Conservation (phyloP, 106 monocot species). For the Ottelia alismoides region DNA sequence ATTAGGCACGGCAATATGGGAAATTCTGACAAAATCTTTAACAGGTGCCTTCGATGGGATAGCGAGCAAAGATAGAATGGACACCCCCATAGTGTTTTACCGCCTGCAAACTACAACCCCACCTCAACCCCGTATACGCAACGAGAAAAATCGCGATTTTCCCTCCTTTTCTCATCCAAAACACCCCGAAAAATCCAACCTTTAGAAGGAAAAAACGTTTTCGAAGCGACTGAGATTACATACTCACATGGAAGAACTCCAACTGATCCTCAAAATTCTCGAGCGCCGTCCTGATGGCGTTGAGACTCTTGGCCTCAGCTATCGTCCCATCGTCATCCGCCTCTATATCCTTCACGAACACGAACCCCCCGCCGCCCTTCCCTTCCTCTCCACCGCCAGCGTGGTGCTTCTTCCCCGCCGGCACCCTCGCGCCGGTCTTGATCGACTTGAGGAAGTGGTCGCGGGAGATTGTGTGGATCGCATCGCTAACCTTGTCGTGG, state of each 20-base stretch:
- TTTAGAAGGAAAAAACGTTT: no score
- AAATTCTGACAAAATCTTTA: no score
- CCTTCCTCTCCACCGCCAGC: constrained; percentile 4
- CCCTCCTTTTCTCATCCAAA: no score
- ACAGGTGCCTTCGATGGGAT: no score
- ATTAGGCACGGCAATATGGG: no score
- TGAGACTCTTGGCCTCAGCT: constrained; percentile 48
- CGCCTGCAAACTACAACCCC: no score
- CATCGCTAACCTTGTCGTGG: constrained; percentile 70
- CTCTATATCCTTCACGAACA: constrained; percentile 17
- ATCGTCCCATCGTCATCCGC: constrained; percentile 11
- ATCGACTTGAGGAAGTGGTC: constrained; percentile 38
- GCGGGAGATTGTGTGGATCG: constrained; percentile 59
- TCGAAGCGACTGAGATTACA: not conserved
- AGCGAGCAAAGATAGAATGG: no score
- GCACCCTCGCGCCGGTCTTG: not conserved
- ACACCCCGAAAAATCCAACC: no score
- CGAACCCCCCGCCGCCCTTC: constrained; percentile 20
- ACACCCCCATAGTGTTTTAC: no score
- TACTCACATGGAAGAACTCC: constrained; percentile 48
- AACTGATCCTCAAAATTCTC: constrained; percentile 63
- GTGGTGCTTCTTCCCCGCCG: not conserved
- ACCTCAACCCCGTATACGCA: no score
- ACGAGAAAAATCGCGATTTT: no score
- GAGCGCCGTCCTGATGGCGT: constrained; percentile 38